phyloP scores from a whole-genome alignment of 495 filamentous ascomycete genomes.

The Neurospora terricola region DNA sequence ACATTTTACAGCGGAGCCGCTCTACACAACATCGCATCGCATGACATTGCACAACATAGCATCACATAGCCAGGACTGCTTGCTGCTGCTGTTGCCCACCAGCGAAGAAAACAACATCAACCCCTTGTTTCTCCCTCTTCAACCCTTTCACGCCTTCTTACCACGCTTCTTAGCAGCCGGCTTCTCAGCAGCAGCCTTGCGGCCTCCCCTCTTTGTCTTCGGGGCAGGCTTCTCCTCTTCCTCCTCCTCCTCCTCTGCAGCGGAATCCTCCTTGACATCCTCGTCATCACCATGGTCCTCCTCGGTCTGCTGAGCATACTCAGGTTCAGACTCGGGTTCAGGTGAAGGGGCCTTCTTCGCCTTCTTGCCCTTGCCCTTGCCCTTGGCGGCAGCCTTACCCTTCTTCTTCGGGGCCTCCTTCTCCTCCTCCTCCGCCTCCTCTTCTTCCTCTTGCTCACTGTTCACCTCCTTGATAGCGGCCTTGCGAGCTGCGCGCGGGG shows the following conservation, averaged over 20 bases:
- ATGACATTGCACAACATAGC: background rate
- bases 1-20: background rate
- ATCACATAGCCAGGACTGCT: background rate
- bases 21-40: background rate
- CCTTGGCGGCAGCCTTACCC: background rate
- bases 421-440: slow-evolving; percentile 3
- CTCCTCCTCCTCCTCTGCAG: slow-evolving; percentile 6
- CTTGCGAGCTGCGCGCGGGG: slow-evolving; percentile 11
- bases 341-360: slow-evolving; percentile 7
- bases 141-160: slow-evolving; percentile 9
- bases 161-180: slow-evolving; percentile 10
- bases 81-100: background rate
- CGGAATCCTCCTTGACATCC: background rate
- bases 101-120: background rate
- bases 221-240: slow-evolving; percentile 8
- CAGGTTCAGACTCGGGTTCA: slow-evolving; percentile 11
- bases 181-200: slow-evolving; percentile 15
- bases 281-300: slow-evolving; percentile 6
- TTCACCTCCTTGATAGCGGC: slow-evolving; percentile 12
- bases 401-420: slow-evolving; percentile 1
- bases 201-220: slow-evolving; percentile 18
- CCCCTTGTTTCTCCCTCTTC: background rate
- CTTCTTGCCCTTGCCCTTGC: slow-evolving; percentile 8
- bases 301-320: slow-evolving; percentile 11
- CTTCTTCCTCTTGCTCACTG: slow-evolving; percentile 15